A percentile compares a stretch with the other conserved stretches of the same genome.
These are phyloP conservation scores for Phialocephala sp. DNA, from an alignment of 2,329 filamentous ascomycete genomes.

Conservation along the genomic window DNA sequence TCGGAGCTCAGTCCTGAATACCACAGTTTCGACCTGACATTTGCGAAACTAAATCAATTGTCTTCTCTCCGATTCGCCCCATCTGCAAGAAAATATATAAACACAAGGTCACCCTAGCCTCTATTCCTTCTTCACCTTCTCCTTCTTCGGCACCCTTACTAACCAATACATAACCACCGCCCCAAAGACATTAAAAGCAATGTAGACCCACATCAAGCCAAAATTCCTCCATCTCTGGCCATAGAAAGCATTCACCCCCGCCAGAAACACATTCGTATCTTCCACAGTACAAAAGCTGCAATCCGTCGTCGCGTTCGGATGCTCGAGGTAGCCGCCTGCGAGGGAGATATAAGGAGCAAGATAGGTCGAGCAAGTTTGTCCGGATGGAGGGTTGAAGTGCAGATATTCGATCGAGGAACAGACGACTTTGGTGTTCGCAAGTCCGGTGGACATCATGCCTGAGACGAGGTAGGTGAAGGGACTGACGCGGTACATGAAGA, in stretches of 20 bases:
- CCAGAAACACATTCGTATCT: conserved; percentile 61
- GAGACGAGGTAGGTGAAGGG: conserved; percentile 84
- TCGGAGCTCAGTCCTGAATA: too few species aligned
- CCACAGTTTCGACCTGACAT: too few species aligned
- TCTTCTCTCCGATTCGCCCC: too few species aligned
- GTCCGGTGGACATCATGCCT: conserved; percentile 71
- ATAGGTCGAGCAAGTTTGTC: conserved; percentile 66
- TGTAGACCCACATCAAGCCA: conserved; percentile 63
- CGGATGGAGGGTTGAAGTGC: conserved; percentile 64
- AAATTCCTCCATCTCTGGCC: conserved; percentile 70
- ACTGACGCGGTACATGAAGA: conserved; percentile 83
- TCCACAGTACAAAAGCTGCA: conserved; percentile 63
- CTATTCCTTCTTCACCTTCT: conserved; percentile 30
- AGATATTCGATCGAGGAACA: conserved; percentile 76
- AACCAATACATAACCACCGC: conserved; percentile 61
- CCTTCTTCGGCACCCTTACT: conserved; percentile 45
- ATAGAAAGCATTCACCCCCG: conserved; percentile 57
- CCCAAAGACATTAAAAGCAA: conserved; percentile 58
- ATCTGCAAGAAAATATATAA: too few species aligned
- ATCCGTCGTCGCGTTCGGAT: conserved; percentile 51
- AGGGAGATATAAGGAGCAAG: conserved; percentile 55
- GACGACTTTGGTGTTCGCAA: conserved; percentile 69
- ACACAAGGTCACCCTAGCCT: too few species aligned
- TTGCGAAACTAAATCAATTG: too few species aligned
- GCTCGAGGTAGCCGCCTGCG: conserved; percentile 59